Percentiles rank a stretch among this genome's conserved stretches.
phyloP scores from a whole-genome alignment of 192 early-diverging fungal genomes.

The Blastocladiella britannica region DNA sequence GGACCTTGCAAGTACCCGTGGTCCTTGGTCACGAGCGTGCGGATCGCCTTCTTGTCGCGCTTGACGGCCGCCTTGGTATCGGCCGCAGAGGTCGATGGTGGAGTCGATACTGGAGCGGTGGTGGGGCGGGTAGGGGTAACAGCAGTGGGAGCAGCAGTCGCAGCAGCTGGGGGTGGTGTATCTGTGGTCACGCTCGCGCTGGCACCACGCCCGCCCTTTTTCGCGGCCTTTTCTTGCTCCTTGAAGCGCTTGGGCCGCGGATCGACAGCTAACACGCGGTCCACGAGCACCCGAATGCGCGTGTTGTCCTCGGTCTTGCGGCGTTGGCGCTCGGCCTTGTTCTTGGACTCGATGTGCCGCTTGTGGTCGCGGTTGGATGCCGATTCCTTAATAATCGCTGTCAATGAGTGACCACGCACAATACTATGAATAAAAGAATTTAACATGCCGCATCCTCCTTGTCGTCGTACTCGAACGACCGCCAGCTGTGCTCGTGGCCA shows the following conservation, averaged over 20 bases:
- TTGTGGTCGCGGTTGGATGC: slow-evolving; percentile 78
- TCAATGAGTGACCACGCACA: too few relatives aligned
- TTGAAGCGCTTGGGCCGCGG: slow-evolving; percentile 78
- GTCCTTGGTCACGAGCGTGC: slow-evolving; percentile 76
- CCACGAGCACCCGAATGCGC: slow-evolving; percentile 65
- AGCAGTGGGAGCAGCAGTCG: slow-evolving; percentile 30
- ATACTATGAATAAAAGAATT: background rate
- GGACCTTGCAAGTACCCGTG: slow-evolving; percentile 62
- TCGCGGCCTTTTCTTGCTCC: slow-evolving; percentile 75
- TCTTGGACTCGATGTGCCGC: slow-evolving; percentile 86
- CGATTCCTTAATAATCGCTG: too few relatives aligned
- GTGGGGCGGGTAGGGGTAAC: too few relatives aligned
- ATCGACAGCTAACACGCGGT: slow-evolving; percentile 61
- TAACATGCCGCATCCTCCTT: slow-evolving; percentile 74
- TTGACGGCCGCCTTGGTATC: slow-evolving; percentile 36
- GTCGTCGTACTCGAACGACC: slow-evolving; percentile 92
- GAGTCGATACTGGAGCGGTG: too few relatives aligned
- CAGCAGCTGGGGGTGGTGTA: slow-evolving; percentile 16
- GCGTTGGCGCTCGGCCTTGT: slow-evolving; percentile 72
- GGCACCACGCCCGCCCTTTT: slow-evolving; percentile 24
- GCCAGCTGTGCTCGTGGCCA: slow-evolving; percentile 95
- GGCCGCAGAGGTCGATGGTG: background rate
- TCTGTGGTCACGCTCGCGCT: slow-evolving; percentile 6
- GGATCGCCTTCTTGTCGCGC: slow-evolving; percentile 68
- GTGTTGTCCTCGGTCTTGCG: slow-evolving; percentile 95